phyloP scores from a whole-genome alignment of 2,329 filamentous ascomycete genomes.

The Pseudogymnoascus sp. region DNA sequence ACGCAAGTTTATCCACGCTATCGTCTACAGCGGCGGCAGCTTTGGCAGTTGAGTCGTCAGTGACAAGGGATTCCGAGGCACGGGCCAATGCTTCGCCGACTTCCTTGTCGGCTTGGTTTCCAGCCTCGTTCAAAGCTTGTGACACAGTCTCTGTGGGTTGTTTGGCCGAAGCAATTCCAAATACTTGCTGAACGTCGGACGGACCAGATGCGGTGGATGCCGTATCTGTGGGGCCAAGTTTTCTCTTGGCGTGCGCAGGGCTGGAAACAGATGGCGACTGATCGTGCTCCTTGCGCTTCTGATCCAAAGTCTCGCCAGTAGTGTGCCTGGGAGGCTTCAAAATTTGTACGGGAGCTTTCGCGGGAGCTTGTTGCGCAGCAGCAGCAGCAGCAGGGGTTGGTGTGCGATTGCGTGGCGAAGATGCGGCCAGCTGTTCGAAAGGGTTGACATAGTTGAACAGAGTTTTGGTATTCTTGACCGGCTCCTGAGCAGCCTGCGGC shows the following conservation, averaged over 20 bases:
- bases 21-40: slow-evolving; percentile 43
- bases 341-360: slow-evolving; percentile 23
- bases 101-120: slow-evolving; percentile 48
- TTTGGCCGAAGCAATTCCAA: slow-evolving; percentile 25
- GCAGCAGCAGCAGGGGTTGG: slow-evolving; percentile 34
- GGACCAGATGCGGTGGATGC: slow-evolving; percentile 27
- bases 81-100: slow-evolving; percentile 59
- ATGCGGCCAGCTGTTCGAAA: slow-evolving; percentile 61
- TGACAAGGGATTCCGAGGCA: slow-evolving; percentile 14
- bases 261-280: slow-evolving; percentile 18
- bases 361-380: slow-evolving; percentile 33
- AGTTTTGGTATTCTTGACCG: slow-evolving; percentile 20
- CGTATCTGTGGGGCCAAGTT: slow-evolving; percentile 20
- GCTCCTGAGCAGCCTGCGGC: slow-evolving; percentile 12
- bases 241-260: slow-evolving; percentile 25
- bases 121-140: slow-evolving; percentile 60
- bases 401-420: slow-evolving; percentile 53
- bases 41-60: slow-evolving; percentile 30
- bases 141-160: slow-evolving; percentile 58
- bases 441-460: slow-evolving; percentile 66
- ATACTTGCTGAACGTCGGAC: slow-evolving; percentile 31
- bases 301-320: slow-evolving; percentile 17
- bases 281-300: slow-evolving; percentile 27
- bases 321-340: slow-evolving; percentile 27
- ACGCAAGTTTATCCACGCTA: slow-evolving; percentile 42